Evolutionary conservation across 805 yeast genomes (phyloP), one percentile per base, ranked within the genome.

Genomic region (Candida parachauliodes): DNA sequence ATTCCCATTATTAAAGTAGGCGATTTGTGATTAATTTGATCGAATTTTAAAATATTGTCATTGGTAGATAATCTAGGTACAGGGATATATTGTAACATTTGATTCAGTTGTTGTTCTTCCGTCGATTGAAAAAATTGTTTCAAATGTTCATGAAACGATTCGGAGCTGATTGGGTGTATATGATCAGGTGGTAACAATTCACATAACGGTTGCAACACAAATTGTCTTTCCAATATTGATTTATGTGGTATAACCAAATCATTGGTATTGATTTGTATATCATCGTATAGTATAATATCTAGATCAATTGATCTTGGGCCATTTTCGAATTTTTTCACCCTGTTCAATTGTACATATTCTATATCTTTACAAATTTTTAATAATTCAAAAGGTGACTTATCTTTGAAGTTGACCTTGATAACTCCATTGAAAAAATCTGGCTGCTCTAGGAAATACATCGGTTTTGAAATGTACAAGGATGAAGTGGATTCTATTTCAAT

Each of bases 281-380:
- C 67, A 51, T 79, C 93, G 54, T 79, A 91, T 16, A 91, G 61
- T 10, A 91, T 48, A 10, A 93, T 86, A 59, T 93, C 99, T 34
- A 93, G 68, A 54, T 93, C 99, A 37, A 93, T 84, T 9, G 86
- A 65, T 41, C 99, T 70, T 7, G 99, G 98, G 0, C 98, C 96
- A 56, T 93, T 93, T 10, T 84, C 89, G 47, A 87, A 72, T 29
- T 78, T 62, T 55, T 93, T 93, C 16, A 81, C 81, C 29, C 99
- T 67, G 4, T 74, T 67, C 24, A 89, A 65, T 10, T 72, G 73
- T 6, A 77, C 68, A 50, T 87, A 87, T 58, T 93, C 99, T 30
- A 93, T 83, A 18, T 72, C 65, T 53, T 93, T 91, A 41, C 89
- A 59, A 7, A 70, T 60, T 15, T 56, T 55, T 22, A 93, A 62